These are phyloP conservation scores for Pseudonitzschia multiseries DNA, from an alignment of 108 stramenopile genomes.

Conservation along the genomic window DNA sequence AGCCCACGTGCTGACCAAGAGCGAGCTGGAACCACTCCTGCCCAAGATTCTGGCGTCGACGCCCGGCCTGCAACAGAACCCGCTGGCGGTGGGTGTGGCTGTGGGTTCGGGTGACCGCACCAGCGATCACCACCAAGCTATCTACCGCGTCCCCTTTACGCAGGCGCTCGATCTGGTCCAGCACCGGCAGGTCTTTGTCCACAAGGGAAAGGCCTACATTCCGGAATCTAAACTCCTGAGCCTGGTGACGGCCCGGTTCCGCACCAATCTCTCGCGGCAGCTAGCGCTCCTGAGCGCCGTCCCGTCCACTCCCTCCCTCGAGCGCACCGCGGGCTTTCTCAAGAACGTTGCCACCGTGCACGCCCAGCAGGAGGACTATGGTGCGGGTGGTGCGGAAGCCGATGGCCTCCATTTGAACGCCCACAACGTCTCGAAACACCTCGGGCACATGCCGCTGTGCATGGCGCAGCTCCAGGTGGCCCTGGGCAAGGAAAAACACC, in stretches of 20 bases:
- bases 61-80: slow-evolving; percentile 15
- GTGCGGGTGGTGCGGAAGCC: slow-evolving; percentile 14
- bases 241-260: slow-evolving; percentile 81
- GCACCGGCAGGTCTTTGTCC: slow-evolving; percentile 77
- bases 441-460: slow-evolving; percentile 93
- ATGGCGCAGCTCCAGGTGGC: slow-evolving; percentile 89
- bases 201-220: slow-evolving; percentile 88
- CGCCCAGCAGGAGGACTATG: slow-evolving; percentile 53
- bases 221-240: slow-evolving; percentile 78
- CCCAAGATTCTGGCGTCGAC: slow-evolving; percentile 28
- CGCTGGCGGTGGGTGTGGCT: background rate
- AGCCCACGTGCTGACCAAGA: slow-evolving; percentile 19
- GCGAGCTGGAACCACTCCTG: slow-evolving; percentile 28
- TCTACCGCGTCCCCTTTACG: slow-evolving; percentile 92
- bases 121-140: slow-evolving; percentile 2
- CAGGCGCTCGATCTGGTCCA: slow-evolving; percentile 87
- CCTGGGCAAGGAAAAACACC: slow-evolving; percentile 83
- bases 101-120: background rate
- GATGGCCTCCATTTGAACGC: slow-evolving; percentile 54
- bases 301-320: slow-evolving; percentile 69
- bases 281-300: slow-evolving; percentile 53
- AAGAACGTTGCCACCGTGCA: slow-evolving; percentile 83
- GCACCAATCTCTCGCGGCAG: slow-evolving; percentile 61
- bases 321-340: slow-evolving; percentile 42
- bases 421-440: slow-evolving; percentile 62